Base-by-base conservation (phyloP, 148 eudicot species). In the Dianthus caryophyllus region DNA sequence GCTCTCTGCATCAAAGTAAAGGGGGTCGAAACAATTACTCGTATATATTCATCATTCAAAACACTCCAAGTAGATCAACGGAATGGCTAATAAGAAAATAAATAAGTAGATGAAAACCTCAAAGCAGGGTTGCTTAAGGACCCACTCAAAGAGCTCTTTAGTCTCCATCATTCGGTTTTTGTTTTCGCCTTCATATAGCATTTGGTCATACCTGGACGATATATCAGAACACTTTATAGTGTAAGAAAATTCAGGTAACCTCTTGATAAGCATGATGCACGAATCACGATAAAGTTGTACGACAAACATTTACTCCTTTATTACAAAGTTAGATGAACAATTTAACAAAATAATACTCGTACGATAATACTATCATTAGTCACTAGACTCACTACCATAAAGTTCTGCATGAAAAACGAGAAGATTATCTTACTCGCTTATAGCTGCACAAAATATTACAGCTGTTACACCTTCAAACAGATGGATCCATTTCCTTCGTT, bases 401-500 rank as follows among this genome's bases (percentile, higher is more conserved):
- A 58, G 50, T 6, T 20, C 5, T 31, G 44, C 53, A 17, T 14
- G 46, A 65, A 18, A 70, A 36, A 58, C 0, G 11, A 27, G 29
- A 9, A 43, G 38, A 41, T 50, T 18, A 36, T 74, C 96, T 87
- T 88, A 93, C 98, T 93, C 98, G 86, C 95, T 93, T 69, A 93
- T 82, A 72, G 98, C 87, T 74, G 98, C 95, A 83, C 98, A 93
- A 76, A 93, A 93, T 43, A 93, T 87, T 65, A 93, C 90, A 61
- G 98, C 96, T n/a, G 95, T 81, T 70, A 93, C 98, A 49, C 98
- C 96, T 77, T 93, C 98, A 86, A 93, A 93, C 43, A 93, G 79
- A 88, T 93, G 98, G 74, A 93, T 93, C 98, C 98, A 93, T 77
- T 93, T 93, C 80, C 98, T 85, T 83, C 98, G 84, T 86, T 93